Base-by-base conservation (phyloP, 1,139 yeast genomes). In the Kodamaea arcana region DNA sequence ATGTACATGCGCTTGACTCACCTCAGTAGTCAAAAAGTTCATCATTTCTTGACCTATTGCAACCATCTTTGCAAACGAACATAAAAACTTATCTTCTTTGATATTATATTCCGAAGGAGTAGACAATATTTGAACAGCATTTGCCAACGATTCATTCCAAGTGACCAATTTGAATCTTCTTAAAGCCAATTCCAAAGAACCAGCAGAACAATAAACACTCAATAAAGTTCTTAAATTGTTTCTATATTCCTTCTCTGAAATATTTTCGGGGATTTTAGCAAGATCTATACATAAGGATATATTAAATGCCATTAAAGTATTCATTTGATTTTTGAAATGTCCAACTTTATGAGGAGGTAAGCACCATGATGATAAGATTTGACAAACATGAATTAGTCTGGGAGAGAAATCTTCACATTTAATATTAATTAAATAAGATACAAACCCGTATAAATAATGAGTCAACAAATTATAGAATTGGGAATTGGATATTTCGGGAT, bases 251-350 rank as follows among this genome's bases (percentile, higher is more conserved):
- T 39, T 61, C 15, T 27, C 32, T 4, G 6, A 4, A 8, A 7
- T 17, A 18, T 9, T 18, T 3, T 12, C 21, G 11, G 30, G 33
- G 6, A 29, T 30, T 12, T 31, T 17, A 12, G 75, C 75, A 32
- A 73, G 48, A 39, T 75, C 79, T 16, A 74, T 60, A 45, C 79
- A 72, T 17, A 74, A 45, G 2, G 75, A 61, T 24, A 75, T 49
- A 40, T 64, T 65, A 34, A 66, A 56, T 2, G 75, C 74, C 31
- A 65, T 62, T 39, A 75, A 47, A 17, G 74, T 48, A 41, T 68
- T 66, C 51, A 75, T 62, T 42, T 73, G 79, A 45, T 71, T 75
- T 45, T 69, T 71, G 47, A 65, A 73, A 26, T 75, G 72, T 4
- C 77, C 78, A 55, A 72, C 62, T 41, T 62, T 63, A 23, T 63